phyloP scores from a whole-genome alignment of 2,329 filamentous ascomycete species.

The Coniosporium tulheliwenetii region DNA sequence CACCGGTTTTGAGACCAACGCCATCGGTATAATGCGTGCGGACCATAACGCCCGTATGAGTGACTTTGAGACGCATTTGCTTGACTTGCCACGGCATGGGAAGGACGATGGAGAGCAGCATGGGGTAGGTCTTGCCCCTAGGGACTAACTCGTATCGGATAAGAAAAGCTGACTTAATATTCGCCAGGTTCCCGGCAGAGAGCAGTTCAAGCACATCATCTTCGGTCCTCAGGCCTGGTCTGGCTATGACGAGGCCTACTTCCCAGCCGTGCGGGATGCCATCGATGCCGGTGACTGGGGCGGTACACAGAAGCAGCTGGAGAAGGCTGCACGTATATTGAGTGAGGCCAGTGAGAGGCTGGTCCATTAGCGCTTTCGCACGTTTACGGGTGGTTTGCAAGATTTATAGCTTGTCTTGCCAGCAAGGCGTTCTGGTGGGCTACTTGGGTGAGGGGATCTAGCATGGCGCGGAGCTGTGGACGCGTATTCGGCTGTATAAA shows the following conservation, averaged over 20 bases:
- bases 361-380: slow-evolving; percentile 6
- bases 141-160: neutral
- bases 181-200: slow-evolving; percentile 52
- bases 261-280: slow-evolving; percentile 75
- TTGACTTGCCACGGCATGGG: slow-evolving; percentile 57
- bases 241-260: slow-evolving; percentile 49
- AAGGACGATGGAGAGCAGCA: slow-evolving; percentile 15
- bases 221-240: slow-evolving; percentile 74
- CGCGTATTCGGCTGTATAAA: too few relatives aligned
- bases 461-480: too few relatives aligned
- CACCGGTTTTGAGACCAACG: slow-evolving; percentile 61
- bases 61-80: slow-evolving; percentile 64
- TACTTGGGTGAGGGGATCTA: too few relatives aligned
- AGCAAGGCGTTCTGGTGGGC: too few relatives aligned
- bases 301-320: slow-evolving; percentile 49
- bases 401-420: too few relatives aligned
- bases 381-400: too few relatives aligned
- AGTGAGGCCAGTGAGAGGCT: slow-evolving; percentile 40
- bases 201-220: slow-evolving; percentile 86
- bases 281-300: slow-evolving; percentile 58
- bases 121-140: slow-evolving; percentile 45
- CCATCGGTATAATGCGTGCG: slow-evolving; percentile 50
- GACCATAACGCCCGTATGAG: slow-evolving; percentile 68
- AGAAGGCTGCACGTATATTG: slow-evolving; percentile 57
- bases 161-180: neutral